Evolutionary conservation across 2,329 filamentous ascomycete species (phyloP), one percentile per base, ranked within the genome.

Genomic region (Alternaria incomplexa): DNA sequence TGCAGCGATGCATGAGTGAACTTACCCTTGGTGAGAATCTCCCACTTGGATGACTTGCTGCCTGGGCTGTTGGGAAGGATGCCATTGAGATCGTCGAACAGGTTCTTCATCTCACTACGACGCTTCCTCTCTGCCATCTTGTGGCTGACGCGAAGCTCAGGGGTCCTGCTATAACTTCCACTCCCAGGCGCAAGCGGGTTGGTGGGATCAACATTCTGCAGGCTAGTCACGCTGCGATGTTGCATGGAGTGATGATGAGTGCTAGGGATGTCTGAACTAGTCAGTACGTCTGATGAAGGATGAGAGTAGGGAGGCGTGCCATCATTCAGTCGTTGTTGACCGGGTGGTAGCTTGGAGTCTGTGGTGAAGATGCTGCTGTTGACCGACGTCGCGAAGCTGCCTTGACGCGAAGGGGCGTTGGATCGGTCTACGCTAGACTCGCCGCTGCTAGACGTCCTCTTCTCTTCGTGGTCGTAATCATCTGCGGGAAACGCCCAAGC

Each of bases 21-120:
- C 85, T 65, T 82, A 94, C 92, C 91, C 84, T 95, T 95, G 3
- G 91, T 93, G 15, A 96, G 77, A 52, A 95, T 93, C 72, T 96
- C 92, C 92, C 92, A 96, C 72, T 96, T 96, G 69, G 91, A 94
- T 0, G 92, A 92, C 77, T 96, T 96, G 23, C 90, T 91, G 2
- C 92, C 92, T 15, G 92, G 88, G 72, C 93, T 92, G 70, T 93
- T 91, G 1, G 92, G 92, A 81, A 95, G 90, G 40, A 93, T 84
- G 68, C 91, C 90, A 69, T 93, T 88, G 9, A 96, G 82, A 70
- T 93, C 90, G 68, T 96, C 92, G 74, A 96, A 96, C 0, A 96
- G 82, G 73, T 92, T 90, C 81, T 96, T 96, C 92, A 96, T 96
- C 77, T 96, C 92, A 9, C 92, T 94, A 64, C 92, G 85, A 43